These are phyloP conservation scores for Aspergillus ochraceus DNA, from an alignment of 2,329 filamentous ascomycete species.

Conservation along the genomic window DNA sequence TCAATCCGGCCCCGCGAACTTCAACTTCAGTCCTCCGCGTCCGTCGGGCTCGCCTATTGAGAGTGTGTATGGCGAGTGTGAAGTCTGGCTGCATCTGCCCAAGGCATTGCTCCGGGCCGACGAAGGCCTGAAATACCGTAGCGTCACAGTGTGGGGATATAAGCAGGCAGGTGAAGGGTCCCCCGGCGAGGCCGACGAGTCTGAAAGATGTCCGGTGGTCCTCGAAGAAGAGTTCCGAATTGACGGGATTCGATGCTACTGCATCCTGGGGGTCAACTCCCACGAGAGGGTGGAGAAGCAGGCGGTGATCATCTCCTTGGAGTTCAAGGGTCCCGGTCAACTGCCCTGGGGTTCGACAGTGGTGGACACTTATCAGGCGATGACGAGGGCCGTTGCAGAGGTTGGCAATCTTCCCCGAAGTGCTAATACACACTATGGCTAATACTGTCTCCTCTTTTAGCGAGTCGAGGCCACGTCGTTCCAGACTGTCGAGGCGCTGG, in stretches of 20 bases:
- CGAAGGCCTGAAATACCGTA: conserved; percentile 42
- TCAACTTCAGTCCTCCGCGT: conserved; percentile 10
- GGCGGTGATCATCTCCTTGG: conserved; percentile 44
- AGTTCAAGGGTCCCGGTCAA: conserved; percentile 35
- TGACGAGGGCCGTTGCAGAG: conserved; percentile 41
- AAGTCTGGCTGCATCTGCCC: conserved; percentile 42
- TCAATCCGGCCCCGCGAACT: conserved; percentile 5
- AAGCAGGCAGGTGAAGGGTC: conserved; percentile 21
- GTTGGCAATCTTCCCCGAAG: conserved; percentile 21
- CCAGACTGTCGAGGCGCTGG: conserved; percentile 53
- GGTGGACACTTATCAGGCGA: conserved; percentile 40
- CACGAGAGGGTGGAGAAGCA: conserved; percentile 55
- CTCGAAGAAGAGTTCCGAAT: conserved; percentile 43
- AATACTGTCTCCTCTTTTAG: conserved; percentile 22
- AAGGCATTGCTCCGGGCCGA: conserved; percentile 47
- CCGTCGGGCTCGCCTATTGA: conserved; percentile 24
- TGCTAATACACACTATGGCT: neutral
- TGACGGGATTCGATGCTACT: conserved; percentile 45
- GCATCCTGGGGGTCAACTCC: conserved; percentile 54
- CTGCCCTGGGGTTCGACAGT: conserved; percentile 33
- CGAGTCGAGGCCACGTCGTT: conserved; percentile 50
- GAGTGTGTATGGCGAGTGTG: conserved; percentile 34
- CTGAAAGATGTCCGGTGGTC: conserved; percentile 27
- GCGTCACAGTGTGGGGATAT: conserved; percentile 35
- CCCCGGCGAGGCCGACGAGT: conserved; percentile 21